These are phyloP conservation scores for Scedosporium dehoogii DNA, from an alignment of 2,329 filamentous ascomycete species.

Conservation along the genomic window DNA sequence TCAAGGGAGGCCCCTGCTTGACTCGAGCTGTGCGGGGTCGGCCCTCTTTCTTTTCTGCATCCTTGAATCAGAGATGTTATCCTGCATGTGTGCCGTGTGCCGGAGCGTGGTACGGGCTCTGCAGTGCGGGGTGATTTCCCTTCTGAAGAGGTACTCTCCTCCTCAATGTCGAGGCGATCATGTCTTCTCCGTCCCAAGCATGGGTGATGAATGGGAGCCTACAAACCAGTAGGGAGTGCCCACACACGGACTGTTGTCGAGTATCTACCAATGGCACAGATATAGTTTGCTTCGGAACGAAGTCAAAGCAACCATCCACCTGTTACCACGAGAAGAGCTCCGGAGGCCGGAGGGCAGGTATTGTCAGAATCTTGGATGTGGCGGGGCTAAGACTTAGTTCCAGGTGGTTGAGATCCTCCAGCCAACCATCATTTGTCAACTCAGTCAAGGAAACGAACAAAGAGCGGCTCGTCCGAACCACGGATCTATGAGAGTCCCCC, in stretches of 20 bases:
- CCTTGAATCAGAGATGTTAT: background rate
- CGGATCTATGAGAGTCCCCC: background rate
- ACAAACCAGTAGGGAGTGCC: too few relatives aligned
- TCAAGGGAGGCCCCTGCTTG: background rate
- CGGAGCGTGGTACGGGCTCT: background rate
- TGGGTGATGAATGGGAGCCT: too few relatives aligned
- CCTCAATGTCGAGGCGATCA: too few relatives aligned
- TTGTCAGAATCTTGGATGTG: background rate
- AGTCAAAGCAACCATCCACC: background rate
- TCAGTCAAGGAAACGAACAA: background rate
- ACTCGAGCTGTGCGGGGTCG: background rate
- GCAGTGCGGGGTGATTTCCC: background rate
- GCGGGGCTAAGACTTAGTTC: background rate
- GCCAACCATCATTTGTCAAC: background rate
- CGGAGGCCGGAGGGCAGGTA: background rate
- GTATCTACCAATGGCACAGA: too few relatives aligned
- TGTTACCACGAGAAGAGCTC: background rate
- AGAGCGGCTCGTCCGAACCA: background rate
- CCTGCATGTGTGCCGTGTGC: background rate
- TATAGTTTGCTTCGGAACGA: background rate
- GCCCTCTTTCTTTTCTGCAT: background rate
- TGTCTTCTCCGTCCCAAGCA: too few relatives aligned
- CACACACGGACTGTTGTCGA: too few relatives aligned
- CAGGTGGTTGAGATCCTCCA: background rate
- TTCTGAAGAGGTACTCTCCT: background rate